Evolutionary conservation across 176 grass and related monocot species (phyloP).

Genomic region (Ampelocalamus luodianensis): DNA sequence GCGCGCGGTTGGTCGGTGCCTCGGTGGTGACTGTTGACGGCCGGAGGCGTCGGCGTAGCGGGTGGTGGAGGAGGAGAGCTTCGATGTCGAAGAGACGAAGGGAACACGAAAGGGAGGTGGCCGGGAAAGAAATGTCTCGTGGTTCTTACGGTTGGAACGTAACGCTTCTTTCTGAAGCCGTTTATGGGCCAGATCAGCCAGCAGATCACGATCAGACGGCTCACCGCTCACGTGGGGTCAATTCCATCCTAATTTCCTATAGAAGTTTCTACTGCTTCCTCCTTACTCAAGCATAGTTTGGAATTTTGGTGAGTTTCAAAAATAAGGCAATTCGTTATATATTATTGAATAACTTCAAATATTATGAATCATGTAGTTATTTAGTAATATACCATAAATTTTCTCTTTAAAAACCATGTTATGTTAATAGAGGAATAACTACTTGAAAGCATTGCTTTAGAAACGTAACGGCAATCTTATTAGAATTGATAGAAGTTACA

Average conservation of each 20-base stretch:
- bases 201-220: not conserved
- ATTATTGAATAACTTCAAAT: too few species aligned
- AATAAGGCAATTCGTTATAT: too few species aligned
- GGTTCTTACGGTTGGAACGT: not conserved
- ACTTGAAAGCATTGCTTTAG: too few species aligned
- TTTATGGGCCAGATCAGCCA: not conserved
- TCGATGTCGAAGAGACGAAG: not conserved
- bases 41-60: conserved; percentile 35
- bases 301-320: too few species aligned
- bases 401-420: too few species aligned
- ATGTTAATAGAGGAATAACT: too few species aligned
- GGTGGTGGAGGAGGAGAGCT: not conserved
- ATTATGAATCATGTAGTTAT: too few species aligned
- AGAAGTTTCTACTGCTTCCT: too few species aligned
- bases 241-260: not conserved
- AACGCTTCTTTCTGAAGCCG: not conserved
- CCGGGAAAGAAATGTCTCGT: conserved; percentile 4
- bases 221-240: not conserved
- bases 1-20: conserved; percentile 27
- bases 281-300: too few species aligned
- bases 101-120: conserved; percentile 5
- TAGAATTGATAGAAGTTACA: too few species aligned
- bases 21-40: not conserved
- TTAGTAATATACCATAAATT: too few species aligned
- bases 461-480: too few species aligned